Percentiles rank a stretch among this genome's conserved stretches.
Conservation (phyloP, 805 yeast genomes). For the Kodamaea sagamina region DNA sequence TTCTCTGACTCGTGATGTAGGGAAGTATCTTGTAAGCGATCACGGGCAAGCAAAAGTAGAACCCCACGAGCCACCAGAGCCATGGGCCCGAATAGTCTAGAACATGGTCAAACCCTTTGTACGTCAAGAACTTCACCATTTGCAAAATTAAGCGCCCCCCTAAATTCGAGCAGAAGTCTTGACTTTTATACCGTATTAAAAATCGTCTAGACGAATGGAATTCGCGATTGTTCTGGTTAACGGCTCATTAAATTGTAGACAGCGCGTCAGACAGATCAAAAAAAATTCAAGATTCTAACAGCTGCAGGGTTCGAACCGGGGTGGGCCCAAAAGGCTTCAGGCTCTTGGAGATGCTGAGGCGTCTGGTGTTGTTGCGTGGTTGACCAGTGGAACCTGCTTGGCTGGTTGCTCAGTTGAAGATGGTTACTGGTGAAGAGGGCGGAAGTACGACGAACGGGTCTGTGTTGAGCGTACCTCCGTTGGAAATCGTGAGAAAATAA, state of each 20-base stretch:
- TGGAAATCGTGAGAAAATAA: no score
- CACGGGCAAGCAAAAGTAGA: conserved; percentile 51
- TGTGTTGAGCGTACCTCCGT: no score
- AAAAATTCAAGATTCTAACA: background rate
- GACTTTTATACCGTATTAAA: conserved; percentile 1
- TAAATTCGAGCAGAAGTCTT: background rate
- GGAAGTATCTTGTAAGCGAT: conserved; percentile 45
- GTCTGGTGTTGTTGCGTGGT: no score
- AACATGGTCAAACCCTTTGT: conserved; percentile 17
- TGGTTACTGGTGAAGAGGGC: no score
- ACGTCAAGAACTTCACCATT: conserved; percentile 6
- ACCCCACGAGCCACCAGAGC: conserved; percentile 43
- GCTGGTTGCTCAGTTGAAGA: no score
- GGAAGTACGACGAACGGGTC: no score
- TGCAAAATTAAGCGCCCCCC: background rate
- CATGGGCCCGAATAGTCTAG: conserved; percentile 17
- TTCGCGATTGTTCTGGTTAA: conserved; percentile 2
- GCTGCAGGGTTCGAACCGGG: conserved; percentile 2
- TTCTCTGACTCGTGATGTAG: conserved; percentile 25
- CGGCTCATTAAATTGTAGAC: background rate
- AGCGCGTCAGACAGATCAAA: conserved; percentile 1
- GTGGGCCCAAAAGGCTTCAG: no score
- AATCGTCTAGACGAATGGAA: conserved; percentile 6
- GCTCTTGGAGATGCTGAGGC: no score
- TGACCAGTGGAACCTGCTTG: no score